Evolutionary conservation across 2,329 filamentous ascomycete genomes (phyloP).

Genomic region (Cytospora chrysosperma): DNA sequence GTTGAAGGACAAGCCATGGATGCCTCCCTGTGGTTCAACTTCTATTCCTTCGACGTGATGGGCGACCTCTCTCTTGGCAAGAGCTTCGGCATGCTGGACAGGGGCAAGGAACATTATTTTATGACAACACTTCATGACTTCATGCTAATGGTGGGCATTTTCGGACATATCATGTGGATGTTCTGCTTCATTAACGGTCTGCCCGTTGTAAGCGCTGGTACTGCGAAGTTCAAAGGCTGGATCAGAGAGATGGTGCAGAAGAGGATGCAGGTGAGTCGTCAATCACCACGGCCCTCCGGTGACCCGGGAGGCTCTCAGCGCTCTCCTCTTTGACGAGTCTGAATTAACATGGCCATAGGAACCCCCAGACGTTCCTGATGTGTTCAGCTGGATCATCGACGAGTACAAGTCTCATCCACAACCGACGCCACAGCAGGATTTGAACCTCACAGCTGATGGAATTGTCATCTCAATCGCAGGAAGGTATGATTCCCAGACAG

Average conservation of each 20-base stretch:
- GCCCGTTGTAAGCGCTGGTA: constrained; percentile 6
- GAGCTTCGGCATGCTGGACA: constrained; percentile 20
- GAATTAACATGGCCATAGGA: constrained; percentile 1
- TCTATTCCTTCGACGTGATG: constrained; percentile 29
- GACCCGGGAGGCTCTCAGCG: not conserved
- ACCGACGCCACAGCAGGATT: constrained; percentile 1
- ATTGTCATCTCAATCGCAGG: constrained; percentile 16
- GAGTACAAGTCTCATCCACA: constrained; percentile 9
- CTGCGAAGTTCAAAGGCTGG: constrained; percentile 14
- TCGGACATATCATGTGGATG: constrained; percentile 14
- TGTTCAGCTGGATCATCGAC: constrained; percentile 19
- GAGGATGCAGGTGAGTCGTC: constrained; percentile 12
- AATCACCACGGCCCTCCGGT: not conserved
- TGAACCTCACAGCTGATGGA: constrained; percentile 12
- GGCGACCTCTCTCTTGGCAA: constrained; percentile 18
- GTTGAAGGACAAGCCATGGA: constrained; percentile 30
- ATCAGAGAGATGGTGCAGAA: constrained; percentile 7
- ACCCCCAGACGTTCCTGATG: constrained; percentile 14
- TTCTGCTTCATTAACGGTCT: not conserved
- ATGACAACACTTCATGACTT: constrained; percentile 13
- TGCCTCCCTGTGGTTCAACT: constrained; percentile 35
- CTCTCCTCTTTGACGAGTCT: not conserved
- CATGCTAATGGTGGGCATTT: constrained; percentile 16
- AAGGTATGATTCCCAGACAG: not conserved
- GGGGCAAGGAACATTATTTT: constrained; percentile 5